Conservation (phyloP, 441 rosid genomes). For the Populus hybrid region DNA sequence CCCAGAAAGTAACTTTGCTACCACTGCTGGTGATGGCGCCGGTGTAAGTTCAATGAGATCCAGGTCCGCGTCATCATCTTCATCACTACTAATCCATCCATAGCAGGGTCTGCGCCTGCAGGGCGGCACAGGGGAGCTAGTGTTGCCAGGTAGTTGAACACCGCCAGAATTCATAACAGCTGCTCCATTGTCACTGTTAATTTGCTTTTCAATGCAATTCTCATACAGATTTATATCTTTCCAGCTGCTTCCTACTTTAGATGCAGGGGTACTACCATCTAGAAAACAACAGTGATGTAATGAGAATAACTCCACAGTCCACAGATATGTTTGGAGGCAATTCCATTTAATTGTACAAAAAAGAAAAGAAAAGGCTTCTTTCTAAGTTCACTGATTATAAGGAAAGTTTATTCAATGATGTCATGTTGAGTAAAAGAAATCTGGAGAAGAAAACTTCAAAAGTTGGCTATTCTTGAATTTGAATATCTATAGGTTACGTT, state of each 20-base stretch:
- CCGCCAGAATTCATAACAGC: not conserved
- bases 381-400: not conserved
- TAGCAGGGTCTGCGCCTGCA: not conserved
- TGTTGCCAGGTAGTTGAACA: not conserved
- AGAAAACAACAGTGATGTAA: not conserved
- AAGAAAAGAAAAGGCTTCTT: not conserved
- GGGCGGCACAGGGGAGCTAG: not conserved
- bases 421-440: not conserved
- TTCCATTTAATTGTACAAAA: not conserved
- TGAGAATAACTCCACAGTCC: not conserved
- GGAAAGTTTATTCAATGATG: not conserved
- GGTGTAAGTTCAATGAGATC: not conserved
- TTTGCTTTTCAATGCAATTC: not conserved
- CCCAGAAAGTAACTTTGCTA: not conserved
- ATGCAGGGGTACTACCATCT: not conserved
- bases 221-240: not conserved
- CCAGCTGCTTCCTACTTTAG: slow-evolving; percentile 8
- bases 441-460: not conserved
- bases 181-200: not conserved
- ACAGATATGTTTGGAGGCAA: not conserved
- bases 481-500: not conserved
- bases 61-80: not conserved
- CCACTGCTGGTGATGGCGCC: not conserved
- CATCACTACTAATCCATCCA: slow-evolving; percentile 2
- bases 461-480: not conserved